phyloP scores from a whole-genome alignment of 495 filamentous ascomycete genomes.

The Peziza echinospora region DNA sequence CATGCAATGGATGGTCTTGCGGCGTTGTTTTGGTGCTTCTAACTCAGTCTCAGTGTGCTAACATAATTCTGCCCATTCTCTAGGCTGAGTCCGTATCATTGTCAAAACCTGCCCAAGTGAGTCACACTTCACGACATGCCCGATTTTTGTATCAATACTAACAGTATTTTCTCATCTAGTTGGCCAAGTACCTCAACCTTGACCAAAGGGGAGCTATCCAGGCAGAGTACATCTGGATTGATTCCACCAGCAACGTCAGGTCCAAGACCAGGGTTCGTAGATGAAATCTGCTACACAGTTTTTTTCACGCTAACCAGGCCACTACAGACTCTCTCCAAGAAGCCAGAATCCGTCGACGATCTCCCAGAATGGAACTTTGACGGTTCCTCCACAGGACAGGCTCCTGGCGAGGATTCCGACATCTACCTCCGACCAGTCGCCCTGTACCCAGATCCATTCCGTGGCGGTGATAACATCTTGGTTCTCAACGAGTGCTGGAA shows the following conservation, averaged over 20 bases:
- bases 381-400: slow-evolving; percentile 84
- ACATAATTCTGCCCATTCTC: neutral
- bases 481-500: slow-evolving; percentile 95
- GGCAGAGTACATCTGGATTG: slow-evolving; percentile 98
- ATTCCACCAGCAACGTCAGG: slow-evolving; percentile 50
- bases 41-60: neutral
- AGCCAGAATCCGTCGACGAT: slow-evolving; percentile 44
- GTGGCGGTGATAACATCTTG: slow-evolving; percentile 62
- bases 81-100: neutral
- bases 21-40: too few species aligned
- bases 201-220: slow-evolving; percentile 69
- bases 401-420: slow-evolving; percentile 90
- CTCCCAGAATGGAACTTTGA: slow-evolving; percentile 99
- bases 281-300: neutral
- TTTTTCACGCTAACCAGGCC: slow-evolving; percentile 2
- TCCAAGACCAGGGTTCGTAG: slow-evolving; percentile 77
- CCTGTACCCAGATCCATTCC: slow-evolving; percentile 86
- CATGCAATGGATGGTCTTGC: too few species aligned
- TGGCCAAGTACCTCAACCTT: slow-evolving; percentile 77
- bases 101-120: neutral
- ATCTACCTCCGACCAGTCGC: slow-evolving; percentile 88
- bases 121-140: neutral
- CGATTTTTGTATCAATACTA: neutral
- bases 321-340: slow-evolving; percentile 52
- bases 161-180: slow-evolving; percentile 27